phyloP scores from a whole-genome alignment of 108 stramenopile genomes.

The Conticribra guillardii region DNA sequence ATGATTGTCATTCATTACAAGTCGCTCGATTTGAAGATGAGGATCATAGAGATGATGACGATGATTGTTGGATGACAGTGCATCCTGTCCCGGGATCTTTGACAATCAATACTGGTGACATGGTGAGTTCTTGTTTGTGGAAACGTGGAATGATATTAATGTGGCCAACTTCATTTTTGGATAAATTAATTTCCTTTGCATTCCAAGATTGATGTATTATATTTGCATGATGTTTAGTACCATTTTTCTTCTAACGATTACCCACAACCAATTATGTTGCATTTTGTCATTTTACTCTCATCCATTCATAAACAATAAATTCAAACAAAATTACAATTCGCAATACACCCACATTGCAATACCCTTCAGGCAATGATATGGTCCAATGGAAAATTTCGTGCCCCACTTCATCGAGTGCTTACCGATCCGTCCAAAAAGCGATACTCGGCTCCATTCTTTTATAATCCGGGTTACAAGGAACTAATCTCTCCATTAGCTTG shows the following conservation, averaged over 20 bases:
- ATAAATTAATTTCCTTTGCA: too few species aligned
- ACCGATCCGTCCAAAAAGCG: constrained; percentile 63
- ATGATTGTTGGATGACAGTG: constrained; percentile 70
- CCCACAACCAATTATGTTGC: too few species aligned
- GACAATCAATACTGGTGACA: constrained; percentile 95
- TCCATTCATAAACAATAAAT: too few species aligned
- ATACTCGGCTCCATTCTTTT: constrained; percentile 94
- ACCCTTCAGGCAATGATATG: constrained; percentile 69
- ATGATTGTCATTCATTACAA: constrained; percentile 80
- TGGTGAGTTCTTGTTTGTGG: constrained; percentile 34
- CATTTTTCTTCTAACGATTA: too few species aligned
- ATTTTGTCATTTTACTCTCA: too few species aligned
- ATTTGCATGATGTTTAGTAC: too few species aligned
- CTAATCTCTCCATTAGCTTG: constrained; percentile 53
- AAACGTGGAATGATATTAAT: too few species aligned
- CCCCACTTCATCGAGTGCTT: constrained; percentile 91
- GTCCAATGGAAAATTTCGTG: constrained; percentile 87
- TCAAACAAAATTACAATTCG: too few species aligned
- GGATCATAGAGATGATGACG: constrained; percentile 23
- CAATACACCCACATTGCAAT: neutral
- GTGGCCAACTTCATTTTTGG: too few species aligned
- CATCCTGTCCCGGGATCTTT: constrained; percentile 79
- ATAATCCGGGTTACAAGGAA: constrained; percentile 85
- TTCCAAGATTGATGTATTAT: too few species aligned
- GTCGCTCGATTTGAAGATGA: constrained; percentile 61